Conservation (phyloP, 2,329 filamentous ascomycete species). For the Ceratocystis cacaofunesta region DNA sequence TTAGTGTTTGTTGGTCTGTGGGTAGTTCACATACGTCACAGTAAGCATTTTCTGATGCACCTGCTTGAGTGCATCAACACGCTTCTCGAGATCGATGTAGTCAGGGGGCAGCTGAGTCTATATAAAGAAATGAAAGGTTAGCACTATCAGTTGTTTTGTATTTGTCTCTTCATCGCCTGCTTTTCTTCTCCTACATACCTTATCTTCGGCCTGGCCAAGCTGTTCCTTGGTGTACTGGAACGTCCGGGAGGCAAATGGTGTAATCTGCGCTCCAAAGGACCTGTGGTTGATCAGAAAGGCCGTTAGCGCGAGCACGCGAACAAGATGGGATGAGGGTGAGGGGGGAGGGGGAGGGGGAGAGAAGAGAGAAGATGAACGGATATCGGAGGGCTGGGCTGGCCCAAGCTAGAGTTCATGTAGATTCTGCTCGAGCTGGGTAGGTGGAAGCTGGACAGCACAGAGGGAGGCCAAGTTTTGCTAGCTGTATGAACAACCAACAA, state of each 20-base stretch:
- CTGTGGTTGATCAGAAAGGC: constrained; percentile 22
- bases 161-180: too few relatives aligned
- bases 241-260: constrained; percentile 82
- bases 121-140: constrained; percentile 8
- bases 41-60: constrained; percentile 95
- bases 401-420: not conserved
- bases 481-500: too few relatives aligned
- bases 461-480: not conserved
- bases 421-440: not conserved
- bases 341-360: too few relatives aligned
- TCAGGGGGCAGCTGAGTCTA: constrained; percentile 93
- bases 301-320: not conserved
- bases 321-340: not conserved
- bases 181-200: constrained; percentile 36
- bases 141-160: not conserved
- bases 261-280: constrained; percentile 63
- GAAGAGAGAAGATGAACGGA: not conserved
- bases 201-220: constrained; percentile 86
- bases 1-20: not conserved
- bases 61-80: constrained; percentile 90
- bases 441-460: not conserved
- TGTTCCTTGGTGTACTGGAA: constrained; percentile 98
- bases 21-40: constrained; percentile 59
- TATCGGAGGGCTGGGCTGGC: not conserved
- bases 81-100: constrained; percentile 97